Conservation (phyloP, 257 asterid species). For the Nicotiana knightiana region DNA sequence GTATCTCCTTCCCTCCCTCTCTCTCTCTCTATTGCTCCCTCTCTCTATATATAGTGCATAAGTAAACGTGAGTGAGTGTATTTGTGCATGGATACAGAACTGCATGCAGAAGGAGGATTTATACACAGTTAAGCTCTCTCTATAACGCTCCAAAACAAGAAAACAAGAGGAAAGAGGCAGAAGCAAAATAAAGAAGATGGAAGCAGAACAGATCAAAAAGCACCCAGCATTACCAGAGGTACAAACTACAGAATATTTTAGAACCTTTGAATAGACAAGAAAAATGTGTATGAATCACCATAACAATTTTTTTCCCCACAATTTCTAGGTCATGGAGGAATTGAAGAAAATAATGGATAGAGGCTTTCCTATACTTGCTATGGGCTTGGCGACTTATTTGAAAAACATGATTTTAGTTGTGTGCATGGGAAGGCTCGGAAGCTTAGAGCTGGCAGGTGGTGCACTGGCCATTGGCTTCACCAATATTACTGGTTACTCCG, state of each 20-base stretch:
- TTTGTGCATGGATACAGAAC: constrained; percentile 32
- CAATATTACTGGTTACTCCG: constrained; percentile 90
- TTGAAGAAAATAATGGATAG: constrained; percentile 52
- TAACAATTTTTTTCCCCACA: neutral
- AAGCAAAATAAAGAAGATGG: constrained; percentile 39
- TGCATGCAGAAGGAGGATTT: constrained; percentile 14
- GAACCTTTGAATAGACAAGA: constrained; percentile 14
- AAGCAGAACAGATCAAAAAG: constrained; percentile 41
- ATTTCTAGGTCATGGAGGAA: constrained; percentile 62
- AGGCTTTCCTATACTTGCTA: constrained; percentile 65
- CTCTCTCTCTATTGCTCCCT: neutral
- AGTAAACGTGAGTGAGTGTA: constrained; percentile 12
- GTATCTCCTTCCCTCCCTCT: constrained; percentile 9
- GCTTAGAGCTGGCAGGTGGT: constrained; percentile 91
- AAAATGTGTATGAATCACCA: constrained; percentile 9
- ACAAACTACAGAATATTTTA: constrained; percentile 26
- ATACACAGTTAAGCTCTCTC: constrained; percentile 14
- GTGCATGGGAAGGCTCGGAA: constrained; percentile 90
- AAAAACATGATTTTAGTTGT: constrained; percentile 78
- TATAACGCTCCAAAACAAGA: constrained; percentile 26
- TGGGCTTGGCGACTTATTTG: constrained; percentile 72
- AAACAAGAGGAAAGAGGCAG: constrained; percentile 28
- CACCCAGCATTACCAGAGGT: constrained; percentile 58
- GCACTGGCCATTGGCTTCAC: constrained; percentile 96
- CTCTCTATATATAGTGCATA: neutral